A percentile compares a stretch with the other conserved stretches of the same genome.
Evolutionary conservation across 306 rosid genomes (phyloP).

Genomic region (Prosopis cineraria): DNA sequence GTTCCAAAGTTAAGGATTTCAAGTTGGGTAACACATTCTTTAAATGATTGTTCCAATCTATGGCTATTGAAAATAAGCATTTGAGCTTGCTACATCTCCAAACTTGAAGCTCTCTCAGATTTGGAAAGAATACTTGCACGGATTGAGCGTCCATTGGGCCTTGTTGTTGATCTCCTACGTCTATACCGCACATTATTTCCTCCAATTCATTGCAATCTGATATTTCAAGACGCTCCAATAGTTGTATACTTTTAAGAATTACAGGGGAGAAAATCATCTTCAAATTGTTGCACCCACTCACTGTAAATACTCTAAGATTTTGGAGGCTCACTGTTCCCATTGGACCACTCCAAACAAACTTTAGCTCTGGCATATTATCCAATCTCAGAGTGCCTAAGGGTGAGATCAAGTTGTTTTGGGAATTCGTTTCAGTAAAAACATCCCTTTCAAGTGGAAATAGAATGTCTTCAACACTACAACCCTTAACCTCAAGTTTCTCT

Average conservation of each 20-base stretch:
- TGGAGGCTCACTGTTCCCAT: not conserved
- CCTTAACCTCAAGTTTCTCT: not conserved
- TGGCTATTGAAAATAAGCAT: too few species aligned
- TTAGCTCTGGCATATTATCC: not conserved
- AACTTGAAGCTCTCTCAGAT: not conserved
- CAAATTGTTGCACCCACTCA: not conserved
- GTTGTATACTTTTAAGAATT: not conserved
- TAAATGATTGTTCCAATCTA: too few species aligned
- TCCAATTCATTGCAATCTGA: not conserved
- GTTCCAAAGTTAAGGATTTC: too few species aligned
- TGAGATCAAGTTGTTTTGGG: not conserved
- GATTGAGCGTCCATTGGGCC: not conserved
- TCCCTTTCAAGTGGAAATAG: not conserved
- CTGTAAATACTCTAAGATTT: not conserved
- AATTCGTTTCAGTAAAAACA: not conserved
- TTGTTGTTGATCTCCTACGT: not conserved
- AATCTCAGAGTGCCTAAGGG: not conserved
- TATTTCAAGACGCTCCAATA: not conserved
- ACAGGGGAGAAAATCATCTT: not conserved
- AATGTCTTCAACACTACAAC: not conserved
- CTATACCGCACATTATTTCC: not conserved
- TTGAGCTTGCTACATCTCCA: not conserved
- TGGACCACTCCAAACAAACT: not conserved
- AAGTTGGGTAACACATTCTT: too few species aligned
- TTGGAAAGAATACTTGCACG: not conserved